These are phyloP conservation scores for Pichia ethanolica DNA, from an alignment of 805 yeast genomes.

Conservation along the genomic window DNA sequence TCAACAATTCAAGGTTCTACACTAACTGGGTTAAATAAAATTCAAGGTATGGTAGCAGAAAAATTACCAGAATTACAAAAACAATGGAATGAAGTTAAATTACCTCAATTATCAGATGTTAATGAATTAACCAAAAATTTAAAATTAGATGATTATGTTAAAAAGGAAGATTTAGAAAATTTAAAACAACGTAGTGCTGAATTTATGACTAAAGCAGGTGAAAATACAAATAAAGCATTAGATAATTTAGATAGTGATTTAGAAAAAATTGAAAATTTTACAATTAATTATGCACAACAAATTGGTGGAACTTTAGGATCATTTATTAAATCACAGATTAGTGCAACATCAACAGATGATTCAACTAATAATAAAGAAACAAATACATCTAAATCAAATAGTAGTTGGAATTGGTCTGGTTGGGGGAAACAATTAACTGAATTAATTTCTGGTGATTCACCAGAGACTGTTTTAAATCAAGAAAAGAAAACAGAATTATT, in stretches of 20 bases:
- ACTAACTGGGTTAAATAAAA: constrained; percentile 28
- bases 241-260: constrained; percentile 69
- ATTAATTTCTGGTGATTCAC: constrained; percentile 7
- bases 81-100: constrained; percentile 20
- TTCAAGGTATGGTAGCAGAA: constrained; percentile 18
- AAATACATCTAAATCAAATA: constrained; percentile 6
- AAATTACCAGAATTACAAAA: constrained; percentile 27
- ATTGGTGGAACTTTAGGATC: constrained; percentile 54
- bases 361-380: constrained; percentile 8
- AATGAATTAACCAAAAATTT: constrained; percentile 12
- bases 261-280: constrained; percentile 64
- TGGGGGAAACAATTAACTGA: constrained; percentile 6
- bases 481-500: constrained; percentile 35
- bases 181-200: constrained; percentile 21
- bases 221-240: constrained; percentile 52
- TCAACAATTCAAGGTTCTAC: constrained; percentile 36
- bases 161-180: constrained; percentile 20
- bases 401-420: constrained; percentile 7
- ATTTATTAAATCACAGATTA: constrained; percentile 30
- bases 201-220: constrained; percentile 22
- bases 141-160: constrained; percentile 8
- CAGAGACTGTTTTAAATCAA: constrained; percentile 10
- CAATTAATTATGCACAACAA: constrained; percentile 51
- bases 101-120: constrained; percentile 5
- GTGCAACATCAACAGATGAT: constrained; percentile 1